These are phyloP conservation scores for Dictyostelium firmibasis DNA, from an alignment of 78 protist species.

Conservation along the genomic window DNA sequence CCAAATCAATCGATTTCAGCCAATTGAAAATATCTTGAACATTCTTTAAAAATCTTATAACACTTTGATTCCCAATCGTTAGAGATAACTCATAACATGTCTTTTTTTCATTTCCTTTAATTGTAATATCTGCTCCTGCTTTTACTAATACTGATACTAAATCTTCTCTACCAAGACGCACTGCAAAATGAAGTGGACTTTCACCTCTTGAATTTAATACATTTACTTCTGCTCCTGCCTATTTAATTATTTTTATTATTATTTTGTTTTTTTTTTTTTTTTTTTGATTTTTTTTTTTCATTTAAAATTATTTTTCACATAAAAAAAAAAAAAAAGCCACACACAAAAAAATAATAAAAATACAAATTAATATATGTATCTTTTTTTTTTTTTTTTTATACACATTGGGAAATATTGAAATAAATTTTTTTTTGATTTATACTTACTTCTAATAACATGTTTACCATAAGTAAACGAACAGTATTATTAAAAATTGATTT, in stretches of 20 bases:
- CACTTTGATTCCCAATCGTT: constrained; percentile 31
- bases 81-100: constrained; percentile 75
- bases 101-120: constrained; percentile 47
- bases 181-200: constrained; percentile 85
- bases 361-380: background rate
- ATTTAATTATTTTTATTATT: background rate
- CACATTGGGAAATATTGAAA: too few relatives aligned
- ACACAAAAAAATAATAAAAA: background rate
- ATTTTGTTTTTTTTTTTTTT: background rate
- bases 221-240: constrained; percentile 83
- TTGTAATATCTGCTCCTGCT: constrained; percentile 82
- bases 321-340: background rate
- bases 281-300: background rate
- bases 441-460: constrained; percentile 44
- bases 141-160: constrained; percentile 71
- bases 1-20: constrained; percentile 45
- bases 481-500: constrained; percentile 80
- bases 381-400: background rate
- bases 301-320: too few relatives aligned
- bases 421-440: too few relatives aligned
- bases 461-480: constrained; percentile 78
- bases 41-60: constrained; percentile 51
- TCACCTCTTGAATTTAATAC: constrained; percentile 56
- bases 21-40: constrained; percentile 66
- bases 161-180: constrained; percentile 78